These are phyloP conservation scores for Capsicum pubescens DNA, from an alignment of 257 asterid genomes.

Conservation along the genomic window DNA sequence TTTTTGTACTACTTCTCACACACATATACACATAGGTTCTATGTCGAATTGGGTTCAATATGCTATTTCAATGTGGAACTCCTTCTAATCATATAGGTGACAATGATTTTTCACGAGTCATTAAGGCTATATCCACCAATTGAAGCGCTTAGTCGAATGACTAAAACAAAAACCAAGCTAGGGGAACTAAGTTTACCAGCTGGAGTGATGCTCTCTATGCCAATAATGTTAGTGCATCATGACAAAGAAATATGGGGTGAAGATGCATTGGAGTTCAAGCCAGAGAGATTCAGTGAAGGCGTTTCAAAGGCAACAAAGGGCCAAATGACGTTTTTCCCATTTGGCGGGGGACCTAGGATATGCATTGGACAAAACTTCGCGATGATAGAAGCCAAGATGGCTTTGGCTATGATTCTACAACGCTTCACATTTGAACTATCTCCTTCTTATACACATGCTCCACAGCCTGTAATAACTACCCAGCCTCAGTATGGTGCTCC, in stretches of 20 bases:
- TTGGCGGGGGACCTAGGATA: slow-evolving; percentile 39
- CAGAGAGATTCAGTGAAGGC: slow-evolving; percentile 45
- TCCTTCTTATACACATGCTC: slow-evolving; percentile 40
- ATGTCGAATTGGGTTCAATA: not conserved
- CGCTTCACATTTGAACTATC: slow-evolving; percentile 38
- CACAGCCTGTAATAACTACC: slow-evolving; percentile 4
- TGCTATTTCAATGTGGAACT: not conserved
- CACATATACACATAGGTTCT: not conserved
- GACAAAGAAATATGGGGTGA: slow-evolving; percentile 46
- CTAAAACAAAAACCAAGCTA: not conserved
- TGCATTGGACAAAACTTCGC: slow-evolving; percentile 43
- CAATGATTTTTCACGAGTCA: slow-evolving; percentile 38
- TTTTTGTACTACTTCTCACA: not conserved
- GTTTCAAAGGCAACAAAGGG: slow-evolving; percentile 42
- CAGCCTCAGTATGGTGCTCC: slow-evolving; percentile 48
- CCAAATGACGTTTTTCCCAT: slow-evolving; percentile 36
- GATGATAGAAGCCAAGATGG: slow-evolving; percentile 38
- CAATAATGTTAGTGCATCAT: slow-evolving; percentile 37
- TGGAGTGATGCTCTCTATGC: slow-evolving; percentile 8
- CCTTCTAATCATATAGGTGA: slow-evolving; percentile 19
- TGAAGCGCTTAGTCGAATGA: not conserved
- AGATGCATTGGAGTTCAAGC: slow-evolving; percentile 41
- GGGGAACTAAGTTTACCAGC: slow-evolving; percentile 29
- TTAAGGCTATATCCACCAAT: slow-evolving; percentile 37
- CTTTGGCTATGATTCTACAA: slow-evolving; percentile 39